phyloP scores from a whole-genome alignment of 1,284 basidiomycete genomes.

The Cutaneotrichosporon cyanovorans region DNA sequence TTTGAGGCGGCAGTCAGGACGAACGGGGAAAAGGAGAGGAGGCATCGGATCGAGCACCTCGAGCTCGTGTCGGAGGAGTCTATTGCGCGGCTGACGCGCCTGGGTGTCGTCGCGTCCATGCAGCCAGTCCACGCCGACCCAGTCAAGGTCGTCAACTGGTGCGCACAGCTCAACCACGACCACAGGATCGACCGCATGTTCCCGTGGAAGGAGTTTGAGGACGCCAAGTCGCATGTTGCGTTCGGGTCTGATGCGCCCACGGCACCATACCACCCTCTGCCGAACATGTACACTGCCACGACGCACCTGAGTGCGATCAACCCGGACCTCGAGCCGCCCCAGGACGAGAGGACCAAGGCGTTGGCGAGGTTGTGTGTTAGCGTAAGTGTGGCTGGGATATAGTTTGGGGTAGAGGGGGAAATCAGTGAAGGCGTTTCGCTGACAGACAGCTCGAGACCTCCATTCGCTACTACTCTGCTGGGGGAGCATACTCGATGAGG shows the following conservation, averaged over 20 bases:
- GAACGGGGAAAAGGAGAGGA: slow-evolving; percentile 18
- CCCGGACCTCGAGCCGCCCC: slow-evolving; percentile 12
- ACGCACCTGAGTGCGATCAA: slow-evolving; percentile 23
- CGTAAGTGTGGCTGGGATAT: not conserved
- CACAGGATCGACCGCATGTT: slow-evolving; percentile 27
- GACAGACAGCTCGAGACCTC: slow-evolving; percentile 11
- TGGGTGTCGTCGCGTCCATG: slow-evolving; percentile 28
- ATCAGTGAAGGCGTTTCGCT: too few species aligned
- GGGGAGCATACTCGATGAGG: slow-evolving; percentile 22
- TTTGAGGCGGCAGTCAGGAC: slow-evolving; percentile 20
- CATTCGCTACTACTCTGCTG: slow-evolving; percentile 21
- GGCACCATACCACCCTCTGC: slow-evolving; percentile 24
- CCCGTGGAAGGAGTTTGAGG: slow-evolving; percentile 27
- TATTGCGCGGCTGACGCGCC: slow-evolving; percentile 21
- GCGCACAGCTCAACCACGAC: slow-evolving; percentile 19
- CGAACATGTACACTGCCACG: slow-evolving; percentile 30
- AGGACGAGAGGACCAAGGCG: slow-evolving; percentile 10
- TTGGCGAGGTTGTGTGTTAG: slow-evolving; percentile 7
- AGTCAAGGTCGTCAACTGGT: slow-evolving; percentile 25
- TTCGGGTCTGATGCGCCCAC: slow-evolving; percentile 31
- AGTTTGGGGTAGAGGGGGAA: slow-evolving; percentile 4
- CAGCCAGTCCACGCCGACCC: slow-evolving; percentile 37
- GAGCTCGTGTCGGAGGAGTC: slow-evolving; percentile 21
- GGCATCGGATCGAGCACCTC: slow-evolving; percentile 33
- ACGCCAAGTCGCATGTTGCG: slow-evolving; percentile 20